Base-by-base conservation (phyloP, 1,284 basidiomycete species). In the Irpex sp. region DNA sequence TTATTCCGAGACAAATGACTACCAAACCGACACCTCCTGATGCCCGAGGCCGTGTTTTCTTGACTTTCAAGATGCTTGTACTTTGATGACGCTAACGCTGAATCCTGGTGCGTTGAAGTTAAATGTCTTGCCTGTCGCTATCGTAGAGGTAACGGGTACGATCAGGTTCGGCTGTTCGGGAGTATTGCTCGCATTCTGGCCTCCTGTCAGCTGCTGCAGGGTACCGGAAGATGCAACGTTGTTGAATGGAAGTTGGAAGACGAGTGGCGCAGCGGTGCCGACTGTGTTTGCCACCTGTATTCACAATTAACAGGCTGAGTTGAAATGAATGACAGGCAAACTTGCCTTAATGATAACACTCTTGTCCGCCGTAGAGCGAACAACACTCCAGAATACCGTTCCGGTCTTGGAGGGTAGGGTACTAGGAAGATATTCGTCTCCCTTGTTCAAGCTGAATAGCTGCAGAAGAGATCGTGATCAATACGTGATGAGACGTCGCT, bases 361-460 rank as follows among this genome's bases (percentile, higher is more conserved):
- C 4, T 82, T 78, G 0, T 83, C 80, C 15, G 83, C 77, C 1
- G 75, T 86, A 45, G 85, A 82, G 49, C 86, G 83, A 2, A 89
- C 88, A 64, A 93, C 86, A 71, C 89, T 90, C 92, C 92, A 93
- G 78, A 88, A 86, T 3, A 90, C 76, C 0, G 88, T 88, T 7
- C 88, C 89, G 6, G 74, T 80, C 0, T 71, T 63, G 38, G 75
- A 80, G 0, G 91, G 91, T 3, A 92, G 84, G 0, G 90, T 91
- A 77, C 90, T 92, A 4, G 91, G 88, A 2, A 93, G 79, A 73
- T 92, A 92, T 72, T 87, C 85, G 66, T 90, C 88, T 6, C 91
- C 91, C 42, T 85, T 81, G 77, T 91, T 90, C 32, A 85, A 73
- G 71, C 89, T 89, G 81, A 93, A 93, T 56, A 94, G 84, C 89